These are phyloP conservation scores for Phylloporus sp. DNA, from an alignment of 768 basidiomycete genomes.

Conservation along the genomic window DNA sequence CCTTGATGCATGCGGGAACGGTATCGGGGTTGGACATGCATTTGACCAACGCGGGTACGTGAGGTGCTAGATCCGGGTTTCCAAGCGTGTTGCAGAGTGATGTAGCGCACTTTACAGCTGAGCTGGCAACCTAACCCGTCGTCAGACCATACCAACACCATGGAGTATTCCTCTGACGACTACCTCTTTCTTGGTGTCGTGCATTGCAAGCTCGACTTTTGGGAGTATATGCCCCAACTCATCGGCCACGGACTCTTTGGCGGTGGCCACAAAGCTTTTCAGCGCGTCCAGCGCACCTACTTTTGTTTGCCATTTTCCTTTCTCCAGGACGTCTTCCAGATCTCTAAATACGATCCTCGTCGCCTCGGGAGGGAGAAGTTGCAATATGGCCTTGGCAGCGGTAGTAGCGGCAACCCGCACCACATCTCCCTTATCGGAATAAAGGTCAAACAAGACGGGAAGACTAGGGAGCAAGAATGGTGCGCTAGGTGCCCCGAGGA, in stretches of 20 bases:
- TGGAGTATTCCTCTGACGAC: conserved; percentile 12
- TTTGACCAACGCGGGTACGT: conserved; percentile 85
- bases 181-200: conserved; percentile 95
- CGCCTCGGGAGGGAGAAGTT: conserved; percentile 79
- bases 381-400: conserved; percentile 81
- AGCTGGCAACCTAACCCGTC: conserved; percentile 64
- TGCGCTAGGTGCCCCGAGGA: conserved; percentile 66
- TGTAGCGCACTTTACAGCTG: conserved; percentile 87
- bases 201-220: conserved; percentile 86
- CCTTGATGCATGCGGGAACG: conserved; percentile 91
- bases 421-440: conserved; percentile 92
- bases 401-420: conserved; percentile 77
- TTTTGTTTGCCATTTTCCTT: conserved; percentile 92
- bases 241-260: conserved; percentile 73
- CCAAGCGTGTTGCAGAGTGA: conserved; percentile 86
- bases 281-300: conserved; percentile 90
- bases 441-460: conserved; percentile 73
- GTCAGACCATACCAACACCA: conserved; percentile 7
- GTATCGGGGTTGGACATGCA: conserved; percentile 90
- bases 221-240: conserved; percentile 81
- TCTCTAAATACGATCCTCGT: conserved; percentile 62
- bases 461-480: conserved; percentile 78
- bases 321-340: conserved; percentile 72
- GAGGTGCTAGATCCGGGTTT: conserved; percentile 88
- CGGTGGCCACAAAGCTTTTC: conserved; percentile 64